Percentiles rank a stretch among this genome's conserved stretches.
Evolutionary conservation across 2,329 filamentous ascomycete species (phyloP).

Genomic region (Colletotrichum higginsianum): DNA sequence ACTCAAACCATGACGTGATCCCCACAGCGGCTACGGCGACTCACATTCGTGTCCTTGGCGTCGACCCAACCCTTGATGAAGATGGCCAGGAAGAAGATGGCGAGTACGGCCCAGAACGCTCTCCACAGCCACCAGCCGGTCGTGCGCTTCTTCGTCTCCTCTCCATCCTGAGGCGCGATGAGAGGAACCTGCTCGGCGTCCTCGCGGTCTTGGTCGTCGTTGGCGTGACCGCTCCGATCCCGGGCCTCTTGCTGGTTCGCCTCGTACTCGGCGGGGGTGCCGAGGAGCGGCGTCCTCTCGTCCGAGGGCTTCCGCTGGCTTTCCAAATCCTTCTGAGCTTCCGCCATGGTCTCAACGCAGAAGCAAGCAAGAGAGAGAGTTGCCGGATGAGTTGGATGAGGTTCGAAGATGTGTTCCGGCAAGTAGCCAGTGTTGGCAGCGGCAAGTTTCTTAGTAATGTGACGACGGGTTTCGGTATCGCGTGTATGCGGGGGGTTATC

Average conservation of each 20-base stretch:
- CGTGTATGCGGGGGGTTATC: conserved; percentile 40
- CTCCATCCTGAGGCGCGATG: conserved; percentile 15
- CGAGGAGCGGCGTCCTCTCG: conserved; percentile 47
- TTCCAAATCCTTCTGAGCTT: conserved; percentile 22
- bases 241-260: conserved; percentile 8
- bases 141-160: conserved; percentile 26
- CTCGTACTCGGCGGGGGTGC: conserved; percentile 16
- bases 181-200: conserved; percentile 37
- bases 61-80: conserved; percentile 65
- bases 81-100: conserved; percentile 50
- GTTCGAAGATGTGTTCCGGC: not conserved
- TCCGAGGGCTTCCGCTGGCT: conserved; percentile 28
- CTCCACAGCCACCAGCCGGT: conserved; percentile 54
- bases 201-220: conserved; percentile 16
- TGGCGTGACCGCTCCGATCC: conserved; percentile 24
- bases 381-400: not conserved
- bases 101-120: conserved; percentile 53
- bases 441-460: conserved; percentile 26
- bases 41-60: conserved; percentile 57
- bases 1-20: not conserved
- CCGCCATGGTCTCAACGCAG: conserved; percentile 22
- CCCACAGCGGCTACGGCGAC: conserved; percentile 18
- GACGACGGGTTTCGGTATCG: conserved; percentile 32
- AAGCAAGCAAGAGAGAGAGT: too few relatives aligned
- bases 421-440: not conserved